A percentile compares a stretch with the other conserved stretches of the same genome.
Conservation (phyloP, 2,329 filamentous ascomycete genomes). For the Trichoderma aggressivum region DNA sequence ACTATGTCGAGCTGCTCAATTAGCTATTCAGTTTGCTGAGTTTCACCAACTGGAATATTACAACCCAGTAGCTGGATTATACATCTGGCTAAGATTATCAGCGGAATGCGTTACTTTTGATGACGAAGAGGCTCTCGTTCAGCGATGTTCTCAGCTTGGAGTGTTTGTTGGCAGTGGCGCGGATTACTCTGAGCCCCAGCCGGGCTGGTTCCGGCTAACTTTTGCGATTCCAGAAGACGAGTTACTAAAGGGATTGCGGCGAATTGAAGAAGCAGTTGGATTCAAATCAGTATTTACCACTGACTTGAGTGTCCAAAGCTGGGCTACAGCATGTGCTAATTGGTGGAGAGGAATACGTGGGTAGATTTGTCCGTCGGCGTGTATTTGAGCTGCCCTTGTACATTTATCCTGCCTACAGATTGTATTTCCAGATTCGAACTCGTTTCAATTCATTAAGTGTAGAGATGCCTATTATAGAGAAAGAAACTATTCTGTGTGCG, state of each 20-base stretch:
- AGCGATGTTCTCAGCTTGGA: not conserved
- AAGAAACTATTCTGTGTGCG: not conserved
- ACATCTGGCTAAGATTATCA: slow-evolving; percentile 14
- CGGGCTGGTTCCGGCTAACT: slow-evolving; percentile 15
- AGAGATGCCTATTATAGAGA: not conserved
- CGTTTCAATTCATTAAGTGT: not conserved
- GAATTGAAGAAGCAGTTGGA: slow-evolving; percentile 10
- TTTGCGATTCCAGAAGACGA: slow-evolving; percentile 8
- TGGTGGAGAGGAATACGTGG: not conserved
- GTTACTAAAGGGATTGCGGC: not conserved
- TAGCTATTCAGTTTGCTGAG: slow-evolving; percentile 8
- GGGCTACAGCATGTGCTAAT: not conserved
- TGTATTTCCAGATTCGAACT: not conserved
- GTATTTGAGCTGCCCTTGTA: not conserved
- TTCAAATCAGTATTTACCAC: not conserved
- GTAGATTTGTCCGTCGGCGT: not conserved
- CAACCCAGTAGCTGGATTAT: slow-evolving; percentile 13
- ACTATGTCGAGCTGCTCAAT: not conserved
- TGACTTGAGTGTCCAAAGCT: not conserved
- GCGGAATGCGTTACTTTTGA: not conserved
- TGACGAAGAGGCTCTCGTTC: slow-evolving; percentile 9
- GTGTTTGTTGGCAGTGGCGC: slow-evolving; percentile 11
- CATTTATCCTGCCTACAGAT: not conserved
- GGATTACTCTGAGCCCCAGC: slow-evolving; percentile 10
- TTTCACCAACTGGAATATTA: slow-evolving; percentile 13